phyloP scores from a whole-genome alignment of 345 rosid species.

The sweet orange (Citrus sinensis) region DVS_A1.0 CM039165.1:25565501-25566000 shows the following conservation, averaged over 20 bases:
- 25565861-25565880: constrained; percentile 54
- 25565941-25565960: constrained; percentile 48
- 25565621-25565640: not conserved
- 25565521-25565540: constrained; percentile 46
- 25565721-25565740: constrained; percentile 59
- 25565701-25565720: constrained; percentile 54
- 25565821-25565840: constrained; percentile 37
- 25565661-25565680: not conserved
- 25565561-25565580: constrained; percentile 31
- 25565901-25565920: constrained; percentile 65
- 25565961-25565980: constrained; percentile 60
- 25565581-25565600: not conserved
- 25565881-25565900: constrained; percentile 62
- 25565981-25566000: constrained; percentile 49
- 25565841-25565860: constrained; percentile 29
- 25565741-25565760: constrained; percentile 51
- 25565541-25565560: constrained; percentile 40
- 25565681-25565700: constrained; percentile 47
- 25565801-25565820: constrained; percentile 47
- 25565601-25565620: not conserved
- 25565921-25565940: constrained; percentile 53
- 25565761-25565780: constrained; percentile 46
- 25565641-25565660: not conserved
- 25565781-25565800: constrained; percentile 35
- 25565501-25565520: constrained; percentile 35